Conservation (phyloP, 306 rosid species). For the Spatholobus suberectus region DNA sequence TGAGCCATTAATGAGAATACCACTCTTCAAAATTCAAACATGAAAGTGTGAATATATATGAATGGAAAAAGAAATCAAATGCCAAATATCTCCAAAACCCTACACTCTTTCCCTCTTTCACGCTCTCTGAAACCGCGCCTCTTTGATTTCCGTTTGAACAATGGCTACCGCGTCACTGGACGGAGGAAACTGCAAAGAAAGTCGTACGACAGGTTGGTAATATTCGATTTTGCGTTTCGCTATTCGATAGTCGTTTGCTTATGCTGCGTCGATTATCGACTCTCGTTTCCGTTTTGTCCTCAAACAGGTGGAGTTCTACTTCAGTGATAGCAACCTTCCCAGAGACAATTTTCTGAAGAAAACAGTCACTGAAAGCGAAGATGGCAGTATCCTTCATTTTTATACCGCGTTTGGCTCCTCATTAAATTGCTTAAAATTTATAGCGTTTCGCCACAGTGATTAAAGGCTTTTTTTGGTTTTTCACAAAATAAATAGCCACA, state of each 20-base stretch:
- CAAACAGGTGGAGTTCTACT: conserved; percentile 43
- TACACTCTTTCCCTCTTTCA: not conserved
- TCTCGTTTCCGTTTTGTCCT: not conserved
- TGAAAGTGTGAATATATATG: no score
- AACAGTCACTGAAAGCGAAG: conserved; percentile 35
- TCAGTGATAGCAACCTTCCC: conserved; percentile 46
- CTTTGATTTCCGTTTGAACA: not conserved
- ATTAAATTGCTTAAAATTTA: not conserved
- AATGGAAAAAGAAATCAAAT: no score
- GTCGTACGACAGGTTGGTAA: conserved; percentile 78
- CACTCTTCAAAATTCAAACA: no score
- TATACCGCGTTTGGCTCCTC: not conserved
- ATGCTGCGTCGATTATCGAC: not conserved
- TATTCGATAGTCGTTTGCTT: not conserved
- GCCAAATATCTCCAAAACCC: conserved; percentile 47
- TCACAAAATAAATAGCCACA: no score
- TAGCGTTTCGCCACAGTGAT: not conserved
- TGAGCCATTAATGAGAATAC: no score
- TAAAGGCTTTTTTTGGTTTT: not conserved
- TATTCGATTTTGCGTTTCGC: not conserved
- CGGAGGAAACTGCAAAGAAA: conserved; percentile 79
- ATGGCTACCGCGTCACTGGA: conserved; percentile 70
- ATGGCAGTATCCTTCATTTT: conserved; percentile 37
- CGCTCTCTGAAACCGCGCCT: not conserved
- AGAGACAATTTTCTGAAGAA: conserved; percentile 31